Conservation (phyloP, 2,329 filamentous ascomycete genomes). For the Pseudogymnoascus sp. region DNA sequence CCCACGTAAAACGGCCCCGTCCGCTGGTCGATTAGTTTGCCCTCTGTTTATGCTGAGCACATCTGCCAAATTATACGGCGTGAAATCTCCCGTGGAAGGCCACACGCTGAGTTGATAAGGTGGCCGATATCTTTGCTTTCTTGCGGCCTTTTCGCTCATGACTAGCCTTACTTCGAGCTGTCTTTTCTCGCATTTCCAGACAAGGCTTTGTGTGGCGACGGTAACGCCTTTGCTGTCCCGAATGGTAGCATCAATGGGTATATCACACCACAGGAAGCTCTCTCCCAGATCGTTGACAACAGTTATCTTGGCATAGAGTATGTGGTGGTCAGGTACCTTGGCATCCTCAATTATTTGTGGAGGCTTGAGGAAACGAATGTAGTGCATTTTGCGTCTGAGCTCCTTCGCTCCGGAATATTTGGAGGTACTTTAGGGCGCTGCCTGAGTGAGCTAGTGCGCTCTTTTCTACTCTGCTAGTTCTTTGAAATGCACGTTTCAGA, state of each 20-base stretch:
- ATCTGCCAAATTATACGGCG: not conserved
- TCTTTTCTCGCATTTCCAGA: not conserved
- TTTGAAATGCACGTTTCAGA: not conserved
- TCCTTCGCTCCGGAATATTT: not conserved
- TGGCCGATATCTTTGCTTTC: not conserved
- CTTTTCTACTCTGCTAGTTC: constrained; percentile 2
- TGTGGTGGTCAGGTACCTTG: constrained; percentile 26
- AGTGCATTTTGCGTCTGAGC: constrained; percentile 39
- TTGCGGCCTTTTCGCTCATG: not conserved
- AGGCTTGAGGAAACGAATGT: constrained; percentile 60
- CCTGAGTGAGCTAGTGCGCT: not conserved
- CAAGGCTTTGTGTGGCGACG: not conserved
- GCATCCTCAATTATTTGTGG: constrained; percentile 32
- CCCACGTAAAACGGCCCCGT: constrained; percentile 3
- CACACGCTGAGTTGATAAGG: not conserved
- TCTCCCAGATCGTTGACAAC: constrained; percentile 64
- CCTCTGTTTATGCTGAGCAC: constrained; percentile 1
- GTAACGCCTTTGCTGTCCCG: not conserved
- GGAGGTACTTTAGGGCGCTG: not conserved
- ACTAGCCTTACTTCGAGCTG: not conserved
- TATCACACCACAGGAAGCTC: constrained; percentile 38
- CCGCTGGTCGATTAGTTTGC: not conserved
- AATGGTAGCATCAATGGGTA: not conserved
- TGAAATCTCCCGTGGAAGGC: constrained; percentile 15
- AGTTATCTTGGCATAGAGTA: constrained; percentile 39